Conservation (phyloP, 257 asterid species). For the Orobanche coerulescens region DNA sequence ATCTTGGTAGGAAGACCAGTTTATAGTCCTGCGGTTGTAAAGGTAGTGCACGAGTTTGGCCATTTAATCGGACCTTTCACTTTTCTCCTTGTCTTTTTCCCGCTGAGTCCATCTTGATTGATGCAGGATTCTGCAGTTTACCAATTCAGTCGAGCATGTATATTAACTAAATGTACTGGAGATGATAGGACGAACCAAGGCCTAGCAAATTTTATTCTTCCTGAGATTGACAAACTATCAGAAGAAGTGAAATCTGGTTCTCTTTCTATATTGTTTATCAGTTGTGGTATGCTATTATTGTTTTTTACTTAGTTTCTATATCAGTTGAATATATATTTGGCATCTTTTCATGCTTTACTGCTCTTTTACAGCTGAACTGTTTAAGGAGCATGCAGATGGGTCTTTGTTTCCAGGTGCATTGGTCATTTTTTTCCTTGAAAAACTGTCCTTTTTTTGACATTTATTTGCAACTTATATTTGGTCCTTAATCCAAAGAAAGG, state of each 20-base stretch:
- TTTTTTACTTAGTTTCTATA: constrained; percentile 17
- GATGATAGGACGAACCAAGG: constrained; percentile 45
- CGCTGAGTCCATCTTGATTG: constrained; percentile 29
- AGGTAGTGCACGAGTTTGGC: constrained; percentile 44
- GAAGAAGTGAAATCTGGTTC: constrained; percentile 67
- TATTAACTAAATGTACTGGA: constrained; percentile 51
- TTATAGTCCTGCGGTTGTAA: constrained; percentile 44
- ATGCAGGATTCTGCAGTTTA: constrained; percentile 66
- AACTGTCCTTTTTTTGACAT: background rate
- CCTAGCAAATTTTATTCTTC: constrained; percentile 69
- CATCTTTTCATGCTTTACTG: constrained; percentile 19
- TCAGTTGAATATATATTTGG: background rate
- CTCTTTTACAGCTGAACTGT: constrained; percentile 52
- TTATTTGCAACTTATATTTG: constrained; percentile 10
- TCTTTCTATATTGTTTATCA: constrained; percentile 73
- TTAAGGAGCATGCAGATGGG: constrained; percentile 42
- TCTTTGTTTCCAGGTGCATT: constrained; percentile 62
- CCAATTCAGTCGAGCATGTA: constrained; percentile 57
- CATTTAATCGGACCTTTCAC: constrained; percentile 12
- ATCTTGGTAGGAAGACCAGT: constrained; percentile 75
- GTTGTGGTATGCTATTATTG: constrained; percentile 54
- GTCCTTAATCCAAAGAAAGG: constrained; percentile 14
- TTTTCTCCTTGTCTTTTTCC: constrained; percentile 6
- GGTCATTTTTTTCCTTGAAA: constrained; percentile 2
- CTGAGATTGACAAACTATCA: constrained; percentile 74